Conservation (phyloP, 495 filamentous ascomycete genomes). For the Talaromyces nanjingensis region DNA sequence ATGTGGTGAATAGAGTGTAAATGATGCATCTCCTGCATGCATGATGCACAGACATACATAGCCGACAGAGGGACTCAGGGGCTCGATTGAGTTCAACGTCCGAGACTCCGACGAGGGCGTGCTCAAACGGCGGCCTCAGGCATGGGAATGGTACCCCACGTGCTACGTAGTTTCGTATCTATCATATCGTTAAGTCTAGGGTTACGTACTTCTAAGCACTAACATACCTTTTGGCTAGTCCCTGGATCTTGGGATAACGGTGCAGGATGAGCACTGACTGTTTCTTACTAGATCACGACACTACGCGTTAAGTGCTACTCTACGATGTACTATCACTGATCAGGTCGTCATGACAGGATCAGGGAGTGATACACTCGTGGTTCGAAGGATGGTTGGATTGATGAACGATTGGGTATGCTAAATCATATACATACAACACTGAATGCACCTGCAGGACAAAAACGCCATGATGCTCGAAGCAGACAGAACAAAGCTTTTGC, state of each 20-base stretch:
- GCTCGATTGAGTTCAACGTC: not conserved
- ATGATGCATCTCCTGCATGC: not conserved
- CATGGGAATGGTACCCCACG: not conserved
- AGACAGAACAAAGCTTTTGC: not conserved
- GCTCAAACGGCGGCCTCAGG: not conserved
- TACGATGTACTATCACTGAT: not conserved
- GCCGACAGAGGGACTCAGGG: not conserved
- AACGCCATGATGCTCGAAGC: not conserved
- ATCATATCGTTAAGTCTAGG: too few relatives aligned
- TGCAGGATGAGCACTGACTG: not conserved
- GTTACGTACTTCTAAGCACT: too few relatives aligned
- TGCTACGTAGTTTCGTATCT: too few relatives aligned
- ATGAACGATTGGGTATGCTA: not conserved
- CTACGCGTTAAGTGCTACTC: not conserved
- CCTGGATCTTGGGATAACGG: not conserved
- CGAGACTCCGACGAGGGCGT: not conserved
- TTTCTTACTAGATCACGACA: not conserved
- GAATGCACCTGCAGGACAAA: not conserved
- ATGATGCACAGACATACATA: not conserved
- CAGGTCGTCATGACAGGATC: not conserved
- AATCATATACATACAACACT: not conserved
- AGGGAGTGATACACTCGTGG: not conserved
- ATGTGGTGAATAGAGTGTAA: not conserved
- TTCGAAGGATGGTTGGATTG: not conserved
- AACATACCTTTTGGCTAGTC: too few relatives aligned